Base-by-base conservation (phyloP, 495 filamentous ascomycete species). In the Cercophora sp. region DNA sequence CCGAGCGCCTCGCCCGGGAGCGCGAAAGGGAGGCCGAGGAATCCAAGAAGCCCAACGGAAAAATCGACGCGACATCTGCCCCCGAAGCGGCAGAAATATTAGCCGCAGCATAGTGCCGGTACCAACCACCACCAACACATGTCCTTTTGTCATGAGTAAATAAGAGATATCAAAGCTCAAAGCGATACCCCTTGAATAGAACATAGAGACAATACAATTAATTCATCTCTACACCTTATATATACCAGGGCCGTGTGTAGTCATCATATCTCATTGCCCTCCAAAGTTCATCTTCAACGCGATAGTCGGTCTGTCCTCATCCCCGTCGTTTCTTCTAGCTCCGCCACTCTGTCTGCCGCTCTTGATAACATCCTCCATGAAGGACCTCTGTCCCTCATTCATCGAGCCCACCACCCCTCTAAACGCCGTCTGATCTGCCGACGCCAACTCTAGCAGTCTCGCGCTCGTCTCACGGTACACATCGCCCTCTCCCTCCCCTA, bases 231-330 rank as follows among this genome's bases (percentile, higher is more conserved):
- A n/a, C n/a, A n/a, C n/a, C n/a, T n/a, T n/a, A n/a, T n/a, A n/a
- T n/a, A n/a, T n/a, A n/a, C n/a, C n/a, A n/a, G n/a, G n/a, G n/a
- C n/a, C n/a, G n/a, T n/a, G n/a, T n/a, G n/a, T n/a, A n/a, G n/a
- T n/a, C n/a, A n/a, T n/a, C n/a, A n/a, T n/a, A n/a, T n/a, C n/a
- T n/a, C n/a, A n/a, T 58, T 45, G 57, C 13, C 66, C 66, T 3
- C 79, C 79, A 79, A 98, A 96, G 63, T 96, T 79, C 86, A 97
- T 91, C 76, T 92, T 89, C 67, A 99, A 64, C 45, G 89, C 89
- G 79, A 99, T 99, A 54, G 72, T 95, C 11, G 93, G 94, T 69
- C 84, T 81, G 53, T 74, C 81, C 27, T 77, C 76, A 36, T 70
- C 77, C 8, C 44, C 70, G 2, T 66, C 70, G 19, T 69, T 68